phyloP scores from a whole-genome alignment of 768 basidiomycete genomes.

The Tulasnella calospora region DNA sequence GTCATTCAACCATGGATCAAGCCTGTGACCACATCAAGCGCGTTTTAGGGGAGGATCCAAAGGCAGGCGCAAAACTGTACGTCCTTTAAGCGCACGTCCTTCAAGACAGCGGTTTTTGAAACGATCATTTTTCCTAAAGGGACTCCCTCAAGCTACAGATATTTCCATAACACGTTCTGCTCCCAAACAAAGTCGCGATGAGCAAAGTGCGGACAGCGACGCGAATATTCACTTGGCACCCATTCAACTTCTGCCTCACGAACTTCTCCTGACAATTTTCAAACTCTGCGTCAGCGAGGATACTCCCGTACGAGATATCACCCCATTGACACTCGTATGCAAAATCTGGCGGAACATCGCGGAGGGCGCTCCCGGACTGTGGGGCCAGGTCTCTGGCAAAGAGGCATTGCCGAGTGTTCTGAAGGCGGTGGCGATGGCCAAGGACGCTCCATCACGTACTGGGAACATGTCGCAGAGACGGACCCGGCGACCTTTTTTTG shows the following conservation, averaged over 20 bases:
- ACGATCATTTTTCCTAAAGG: too few species aligned
- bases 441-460: background rate
- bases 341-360: background rate
- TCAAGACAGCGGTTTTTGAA: too few species aligned
- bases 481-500: background rate
- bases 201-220: background rate
- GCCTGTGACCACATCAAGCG: too few species aligned
- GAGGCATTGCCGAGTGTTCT: background rate
- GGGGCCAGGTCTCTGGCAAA: background rate
- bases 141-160: too few species aligned
- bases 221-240: background rate
- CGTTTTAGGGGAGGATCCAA: too few species aligned
- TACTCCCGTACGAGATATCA: background rate
- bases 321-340: background rate
- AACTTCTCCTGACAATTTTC: background rate
- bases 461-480: background rate
- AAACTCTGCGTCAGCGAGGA: background rate
- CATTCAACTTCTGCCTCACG: background rate
- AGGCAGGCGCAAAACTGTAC: too few species aligned
- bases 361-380: background rate
- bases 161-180: too few species aligned
- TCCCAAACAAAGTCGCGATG: too few species aligned
- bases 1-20: too few species aligned
- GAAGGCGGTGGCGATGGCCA: background rate
- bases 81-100: too few species aligned